Base-by-base conservation (phyloP, 306 rosid genomes). In the Vigna reflexopilosa region DNA sequence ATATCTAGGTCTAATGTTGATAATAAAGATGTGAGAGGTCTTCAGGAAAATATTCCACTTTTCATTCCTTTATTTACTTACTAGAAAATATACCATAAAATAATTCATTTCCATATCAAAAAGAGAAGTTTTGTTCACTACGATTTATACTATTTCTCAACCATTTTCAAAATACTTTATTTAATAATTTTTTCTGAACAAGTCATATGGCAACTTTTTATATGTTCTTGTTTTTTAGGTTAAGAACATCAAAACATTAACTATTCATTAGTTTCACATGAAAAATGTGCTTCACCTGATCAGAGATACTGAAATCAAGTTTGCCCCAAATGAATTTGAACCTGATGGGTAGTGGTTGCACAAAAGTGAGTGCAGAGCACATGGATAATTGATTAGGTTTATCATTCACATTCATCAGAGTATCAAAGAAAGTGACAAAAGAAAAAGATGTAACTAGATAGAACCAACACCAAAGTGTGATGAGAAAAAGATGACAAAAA, bases 401-500 rank as follows among this genome's bases (percentile, higher is more conserved):
- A 66, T 78, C 79, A 66, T 19, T 74, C 59, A 65, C 69, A 73
- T 73, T 59, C 45, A 40, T 51, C 4, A 28, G 19, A 67, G 82
- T 42, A 59, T 79, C 73, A 67, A 64, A 42, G 73, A 67, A 72
- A 77, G 58, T 40, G 14, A 78, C 78, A 32, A 70, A 62, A 20
- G 34, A 85, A 82, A 76, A 66, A 19, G 67, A 70, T 68, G 76
- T 51, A 51, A 45, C 64, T 49, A 82, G 19, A 49, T 44, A 42
- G 78, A 80, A 70, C 83, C 48, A 64, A 85, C 59, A 72, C 17
- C 42, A 77, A 78, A 67, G 49, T 52, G 74, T 44, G 83, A 28
- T 75, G 82, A 57, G 59, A 71, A 84, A 83, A 92, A 80, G 54
- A 87, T 75, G 93, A 84, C 97, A 87, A 90, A 92, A 88, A 20